Evolutionary conservation across 306 rosid genomes (phyloP).

Genomic region (Cicer judaicum): DNA sequence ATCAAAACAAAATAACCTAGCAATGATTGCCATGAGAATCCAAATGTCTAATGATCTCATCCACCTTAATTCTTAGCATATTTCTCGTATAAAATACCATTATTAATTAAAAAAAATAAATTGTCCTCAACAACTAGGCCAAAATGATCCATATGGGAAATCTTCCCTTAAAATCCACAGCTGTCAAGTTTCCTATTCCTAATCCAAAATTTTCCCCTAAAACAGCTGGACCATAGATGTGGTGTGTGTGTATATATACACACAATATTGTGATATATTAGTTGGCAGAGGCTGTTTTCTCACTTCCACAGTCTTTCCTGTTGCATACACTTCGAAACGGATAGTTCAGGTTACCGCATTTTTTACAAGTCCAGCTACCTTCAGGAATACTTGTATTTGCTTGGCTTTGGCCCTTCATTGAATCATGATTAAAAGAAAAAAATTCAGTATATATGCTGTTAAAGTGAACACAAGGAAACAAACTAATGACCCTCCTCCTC

Average conservation of each 20-base stretch:
- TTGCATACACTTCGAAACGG: conserved; percentile 59
- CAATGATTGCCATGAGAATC: conserved; percentile 26
- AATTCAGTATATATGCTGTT: conserved; percentile 3
- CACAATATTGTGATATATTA: conserved; percentile 23
- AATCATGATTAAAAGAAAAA: background rate
- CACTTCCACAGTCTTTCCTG: conserved; percentile 52
- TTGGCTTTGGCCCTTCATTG: conserved; percentile 44
- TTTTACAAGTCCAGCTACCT: conserved; percentile 58
- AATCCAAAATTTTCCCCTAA: conserved; percentile 34
- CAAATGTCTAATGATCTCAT: conserved; percentile 7
- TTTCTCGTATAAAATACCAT: background rate
- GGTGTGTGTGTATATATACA: background rate
- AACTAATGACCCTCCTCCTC: background rate
- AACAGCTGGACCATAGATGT: conserved; percentile 34
- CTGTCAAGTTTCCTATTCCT: conserved; percentile 20
- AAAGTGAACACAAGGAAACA: background rate
- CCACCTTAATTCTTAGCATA: background rate
- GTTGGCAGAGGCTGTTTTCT: conserved; percentile 50
- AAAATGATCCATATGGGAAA: conserved; percentile 35
- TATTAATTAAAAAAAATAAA: conserved; percentile 2
- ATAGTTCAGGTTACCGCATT: conserved; percentile 58
- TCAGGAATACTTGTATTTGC: conserved; percentile 47
- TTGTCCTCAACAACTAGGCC: conserved; percentile 28
- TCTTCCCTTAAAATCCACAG: conserved; percentile 23
- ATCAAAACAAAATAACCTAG: background rate